phyloP scores from a whole-genome alignment of 2,329 filamentous ascomycete genomes.

The Teratosphaeriaceae sp. region DNA sequence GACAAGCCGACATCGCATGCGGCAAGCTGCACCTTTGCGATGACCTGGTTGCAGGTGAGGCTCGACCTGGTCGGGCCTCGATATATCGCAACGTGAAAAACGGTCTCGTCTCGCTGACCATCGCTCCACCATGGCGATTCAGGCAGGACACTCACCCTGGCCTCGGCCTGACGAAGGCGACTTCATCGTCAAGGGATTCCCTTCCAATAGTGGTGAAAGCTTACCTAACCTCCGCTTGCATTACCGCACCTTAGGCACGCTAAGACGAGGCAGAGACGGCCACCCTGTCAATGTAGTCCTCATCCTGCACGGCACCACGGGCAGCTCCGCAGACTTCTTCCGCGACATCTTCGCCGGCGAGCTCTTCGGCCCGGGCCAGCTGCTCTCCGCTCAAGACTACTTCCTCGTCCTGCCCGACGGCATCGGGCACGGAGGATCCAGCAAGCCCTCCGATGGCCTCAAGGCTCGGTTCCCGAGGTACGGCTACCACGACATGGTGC shows the following conservation, averaged over 20 bases:
- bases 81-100: no score
- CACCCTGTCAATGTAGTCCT: constrained; percentile 2
- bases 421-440: constrained; percentile 61
- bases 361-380: constrained; percentile 6
- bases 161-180: not conserved
- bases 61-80: no score
- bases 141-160: not conserved
- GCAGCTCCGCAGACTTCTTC: constrained; percentile 2
- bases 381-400: constrained; percentile 44
- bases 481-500: constrained; percentile 59
- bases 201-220: not conserved
- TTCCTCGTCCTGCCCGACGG: constrained; percentile 60
- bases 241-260: not conserved
- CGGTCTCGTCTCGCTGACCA: no score
- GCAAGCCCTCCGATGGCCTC: constrained; percentile 39
- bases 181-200: not conserved
- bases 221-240: not conserved
- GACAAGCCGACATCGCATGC: no score
- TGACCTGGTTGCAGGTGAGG: no score
- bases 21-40: no score
- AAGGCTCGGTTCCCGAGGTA: constrained; percentile 50
- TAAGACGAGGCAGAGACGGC: not conserved
- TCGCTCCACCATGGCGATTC: no score
- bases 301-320: constrained; percentile 6
- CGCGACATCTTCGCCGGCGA: constrained; percentile 1